Evolutionary conservation across 345 rosid genomes (phyloP).

Genomic region (Erodium maritimum): DNA sequence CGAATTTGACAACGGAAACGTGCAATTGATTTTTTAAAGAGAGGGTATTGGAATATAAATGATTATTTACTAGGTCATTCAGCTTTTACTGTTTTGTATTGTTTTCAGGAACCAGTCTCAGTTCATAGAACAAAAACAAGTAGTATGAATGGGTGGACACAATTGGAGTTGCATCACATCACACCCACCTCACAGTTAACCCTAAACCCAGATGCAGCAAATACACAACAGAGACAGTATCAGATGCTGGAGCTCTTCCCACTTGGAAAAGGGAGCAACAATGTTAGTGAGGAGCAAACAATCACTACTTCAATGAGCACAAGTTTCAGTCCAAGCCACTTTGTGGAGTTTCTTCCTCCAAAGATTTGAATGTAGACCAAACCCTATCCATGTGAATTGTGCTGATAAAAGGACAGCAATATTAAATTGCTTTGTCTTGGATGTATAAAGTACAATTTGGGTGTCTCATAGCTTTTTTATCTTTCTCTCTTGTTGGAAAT

Average conservation of each 20-base stretch:
- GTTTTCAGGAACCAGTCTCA: slow-evolving; percentile 14
- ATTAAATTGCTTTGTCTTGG: slow-evolving; percentile 13
- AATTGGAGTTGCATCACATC: slow-evolving; percentile 12
- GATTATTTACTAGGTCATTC: background rate
- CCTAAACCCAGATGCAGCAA: background rate
- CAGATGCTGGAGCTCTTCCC: slow-evolving; percentile 51
- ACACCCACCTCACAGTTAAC: background rate
- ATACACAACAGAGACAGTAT: background rate
- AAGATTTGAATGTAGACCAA: slow-evolving; percentile 24
- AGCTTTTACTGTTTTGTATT: background rate
- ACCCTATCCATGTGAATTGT: slow-evolving; percentile 35
- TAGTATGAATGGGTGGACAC: slow-evolving; percentile 4
- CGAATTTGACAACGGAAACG: too few species aligned
- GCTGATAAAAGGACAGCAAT: slow-evolving; percentile 12
- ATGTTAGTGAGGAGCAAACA: slow-evolving; percentile 6
- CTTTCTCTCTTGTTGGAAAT: slow-evolving; percentile 28
- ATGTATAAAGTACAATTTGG: slow-evolving; percentile 6
- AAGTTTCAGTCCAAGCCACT: slow-evolving; percentile 30
- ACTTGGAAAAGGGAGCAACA: slow-evolving; percentile 5
- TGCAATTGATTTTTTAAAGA: background rate
- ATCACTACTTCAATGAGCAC: slow-evolving; percentile 20
- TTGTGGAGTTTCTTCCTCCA: slow-evolving; percentile 53
- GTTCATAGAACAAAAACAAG: slow-evolving; percentile 6
- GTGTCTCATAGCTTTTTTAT: background rate
- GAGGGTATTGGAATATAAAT: background rate